A percentile compares a stretch with the other conserved stretches of the same genome.
phyloP scores from a whole-genome alignment of 192 early-diverging fungal species.

The Allomyces macrogynus region DNA sequence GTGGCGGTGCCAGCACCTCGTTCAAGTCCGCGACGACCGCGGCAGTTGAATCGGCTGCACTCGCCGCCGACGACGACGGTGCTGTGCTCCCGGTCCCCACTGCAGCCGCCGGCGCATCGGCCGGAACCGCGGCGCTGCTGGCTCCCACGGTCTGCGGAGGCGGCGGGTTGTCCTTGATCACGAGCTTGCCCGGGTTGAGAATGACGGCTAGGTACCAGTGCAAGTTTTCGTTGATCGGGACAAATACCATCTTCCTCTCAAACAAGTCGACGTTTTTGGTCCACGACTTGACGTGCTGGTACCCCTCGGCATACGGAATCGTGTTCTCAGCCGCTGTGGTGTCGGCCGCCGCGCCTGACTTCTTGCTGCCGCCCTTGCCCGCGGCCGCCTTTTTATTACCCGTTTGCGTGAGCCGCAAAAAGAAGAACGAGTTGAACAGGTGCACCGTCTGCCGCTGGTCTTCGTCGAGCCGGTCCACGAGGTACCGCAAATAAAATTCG shows the following conservation, averaged over 20 bases:
- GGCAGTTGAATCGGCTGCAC: no score
- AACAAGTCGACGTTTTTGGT: slow-evolving; percentile 58
- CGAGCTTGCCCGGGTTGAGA: slow-evolving; percentile 37
- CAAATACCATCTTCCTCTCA: slow-evolving; percentile 47
- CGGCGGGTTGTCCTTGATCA: slow-evolving; percentile 2
- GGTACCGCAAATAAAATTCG: slow-evolving; percentile 61
- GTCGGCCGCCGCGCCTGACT: no score
- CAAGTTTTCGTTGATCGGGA: slow-evolving; percentile 75
- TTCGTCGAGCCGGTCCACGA: neutral
- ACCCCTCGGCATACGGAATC: slow-evolving; percentile 6
- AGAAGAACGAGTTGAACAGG: slow-evolving; percentile 75
- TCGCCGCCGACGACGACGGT: no score
- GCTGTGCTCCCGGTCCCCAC: no score
- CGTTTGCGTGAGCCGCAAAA: slow-evolving; percentile 36
- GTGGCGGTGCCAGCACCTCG: no score
- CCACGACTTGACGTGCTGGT: slow-evolving; percentile 54
- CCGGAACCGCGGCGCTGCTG: no score
- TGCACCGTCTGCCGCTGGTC: slow-evolving; percentile 30
- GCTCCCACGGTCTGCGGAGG: no score
- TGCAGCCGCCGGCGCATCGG: no score
- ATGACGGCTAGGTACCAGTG: slow-evolving; percentile 84
- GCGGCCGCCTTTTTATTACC: slow-evolving; percentile 1
- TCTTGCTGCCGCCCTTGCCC: no score
- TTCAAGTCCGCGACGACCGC: no score
- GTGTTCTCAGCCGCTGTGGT: neutral